A percentile compares a stretch with the other conserved stretches of the same genome.
Conservation (phyloP, 2,329 filamentous ascomycete species). For the Blumeriella jaapii region DNA sequence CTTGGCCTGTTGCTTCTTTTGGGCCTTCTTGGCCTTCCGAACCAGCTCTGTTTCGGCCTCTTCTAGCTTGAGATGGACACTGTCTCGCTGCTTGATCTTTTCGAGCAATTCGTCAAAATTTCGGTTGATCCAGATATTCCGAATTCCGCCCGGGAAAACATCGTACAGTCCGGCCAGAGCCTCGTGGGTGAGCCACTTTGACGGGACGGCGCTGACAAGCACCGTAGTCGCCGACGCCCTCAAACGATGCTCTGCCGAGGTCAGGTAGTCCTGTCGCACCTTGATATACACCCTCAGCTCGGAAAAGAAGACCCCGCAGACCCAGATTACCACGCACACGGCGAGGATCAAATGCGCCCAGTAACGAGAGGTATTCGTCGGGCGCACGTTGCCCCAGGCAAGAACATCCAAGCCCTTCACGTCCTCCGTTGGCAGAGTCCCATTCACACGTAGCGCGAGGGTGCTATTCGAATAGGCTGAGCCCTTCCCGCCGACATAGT, state of each 20-base stretch:
- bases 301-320: constrained; percentile 76
- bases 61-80: constrained; percentile 63
- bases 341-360: constrained; percentile 80
- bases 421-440: constrained; percentile 18
- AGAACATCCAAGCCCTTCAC: constrained; percentile 62
- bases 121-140: constrained; percentile 93
- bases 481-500: constrained; percentile 57
- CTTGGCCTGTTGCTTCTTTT: constrained; percentile 48
- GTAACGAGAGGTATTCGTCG: constrained; percentile 54
- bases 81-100: constrained; percentile 67
- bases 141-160: constrained; percentile 88
- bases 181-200: constrained; percentile 79
- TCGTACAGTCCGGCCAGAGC: constrained; percentile 79
- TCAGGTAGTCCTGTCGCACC: constrained; percentile 86
- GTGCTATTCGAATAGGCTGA: constrained; percentile 30
- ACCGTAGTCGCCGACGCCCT: constrained; percentile 92
- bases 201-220: constrained; percentile 78
- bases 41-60: constrained; percentile 76
- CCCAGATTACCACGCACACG: constrained; percentile 66
- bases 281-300: constrained; percentile 85
- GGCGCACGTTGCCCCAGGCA: constrained; percentile 76
- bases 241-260: constrained; percentile 86
- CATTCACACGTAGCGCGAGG: constrained; percentile 14
- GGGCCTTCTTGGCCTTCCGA: constrained; percentile 63
- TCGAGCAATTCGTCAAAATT: constrained; percentile 74